Conservation (phyloP, 305 asterid genomes). For the Fraxinus greggii region DNA sequence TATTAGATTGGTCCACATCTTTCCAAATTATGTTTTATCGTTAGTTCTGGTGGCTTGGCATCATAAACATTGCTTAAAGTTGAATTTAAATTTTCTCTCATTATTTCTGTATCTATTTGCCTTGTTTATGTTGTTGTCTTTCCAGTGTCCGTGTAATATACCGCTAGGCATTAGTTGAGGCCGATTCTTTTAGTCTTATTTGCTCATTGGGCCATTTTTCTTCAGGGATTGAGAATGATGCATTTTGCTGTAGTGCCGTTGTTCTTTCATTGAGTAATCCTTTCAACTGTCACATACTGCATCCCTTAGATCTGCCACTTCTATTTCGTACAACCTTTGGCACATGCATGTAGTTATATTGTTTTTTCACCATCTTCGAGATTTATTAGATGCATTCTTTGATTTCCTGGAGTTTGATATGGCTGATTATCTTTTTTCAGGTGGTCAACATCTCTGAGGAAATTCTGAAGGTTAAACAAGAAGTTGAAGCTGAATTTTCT, state of each 20-base stretch:
- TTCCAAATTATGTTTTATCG: background rate
- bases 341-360: background rate
- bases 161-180: background rate
- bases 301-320: background rate
- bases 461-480: conserved; percentile 72
- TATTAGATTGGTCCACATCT: background rate
- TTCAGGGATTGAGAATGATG: conserved; percentile 13
- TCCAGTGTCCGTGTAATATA: conserved; percentile 7
- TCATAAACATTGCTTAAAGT: conserved; percentile 3
- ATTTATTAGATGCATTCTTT: background rate
- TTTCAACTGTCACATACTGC: background rate
- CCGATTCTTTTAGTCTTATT: background rate
- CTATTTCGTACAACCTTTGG: background rate
- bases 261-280: background rate
- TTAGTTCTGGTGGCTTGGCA: conserved; percentile 15
- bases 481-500: conserved; percentile 67
- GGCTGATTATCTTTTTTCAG: conserved; percentile 33
- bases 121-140: background rate
- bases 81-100: background rate
- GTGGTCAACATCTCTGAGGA: conserved; percentile 58
- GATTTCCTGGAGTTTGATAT: background rate
- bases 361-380: background rate
- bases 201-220: background rate
- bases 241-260: conserved; percentile 3
- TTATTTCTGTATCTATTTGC: background rate